Base-by-base conservation (phyloP, 2,329 filamentous ascomycete species). In the Colletotrichum paranaense region DNA sequence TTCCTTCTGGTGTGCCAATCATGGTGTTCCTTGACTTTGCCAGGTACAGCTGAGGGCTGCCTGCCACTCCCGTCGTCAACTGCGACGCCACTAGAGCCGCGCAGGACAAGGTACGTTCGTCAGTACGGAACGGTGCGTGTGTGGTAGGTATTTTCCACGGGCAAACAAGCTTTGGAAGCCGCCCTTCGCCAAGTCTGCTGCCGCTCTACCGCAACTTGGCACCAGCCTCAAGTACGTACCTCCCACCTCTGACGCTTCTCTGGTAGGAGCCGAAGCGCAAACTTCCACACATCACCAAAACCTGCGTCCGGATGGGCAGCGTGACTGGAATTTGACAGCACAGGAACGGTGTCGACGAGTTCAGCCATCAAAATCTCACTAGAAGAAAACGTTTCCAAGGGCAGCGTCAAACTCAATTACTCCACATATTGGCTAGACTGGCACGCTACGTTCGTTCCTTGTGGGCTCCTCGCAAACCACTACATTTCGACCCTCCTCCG, bases 121-220 rank as follows among this genome's bases (percentile, higher is more conserved):
- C 8, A 19, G 42, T 49, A 49, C 16, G 19, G 16, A n/a, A 49
- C 19, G 38, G 16, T 12, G 32, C 8, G 32, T 35, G 32, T 0
- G 8, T 42, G 38, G 38, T 8, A 42, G 38, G 16, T 7, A 42
- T 42, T 42, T 42, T 42, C 69, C 7, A 32, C 16, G 22, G 62
- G 38, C 32, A 66, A 71, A 73, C 67, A 73, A 73, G 67, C 71
- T 73, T 73, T 56, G 22, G 26, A 65, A 28, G 60, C 67, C 55
- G 42, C 24, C 19, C 59, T 62, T 38, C 57, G 68, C 68, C 68
- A 72, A 72, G 64, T 28, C 62, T 11, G 65, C 65, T 63, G 69
- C 69, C 58, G 69, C 53, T 49, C 55, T 70, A n/a, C 67, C 70
- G 70, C 67, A 64, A 66, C 67, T 73, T 70, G 70, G 67, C 67